Evolutionary conservation across 1,284 basidiomycete genomes (phyloP).

Genomic region (Rhodotorula sp.): DNA sequence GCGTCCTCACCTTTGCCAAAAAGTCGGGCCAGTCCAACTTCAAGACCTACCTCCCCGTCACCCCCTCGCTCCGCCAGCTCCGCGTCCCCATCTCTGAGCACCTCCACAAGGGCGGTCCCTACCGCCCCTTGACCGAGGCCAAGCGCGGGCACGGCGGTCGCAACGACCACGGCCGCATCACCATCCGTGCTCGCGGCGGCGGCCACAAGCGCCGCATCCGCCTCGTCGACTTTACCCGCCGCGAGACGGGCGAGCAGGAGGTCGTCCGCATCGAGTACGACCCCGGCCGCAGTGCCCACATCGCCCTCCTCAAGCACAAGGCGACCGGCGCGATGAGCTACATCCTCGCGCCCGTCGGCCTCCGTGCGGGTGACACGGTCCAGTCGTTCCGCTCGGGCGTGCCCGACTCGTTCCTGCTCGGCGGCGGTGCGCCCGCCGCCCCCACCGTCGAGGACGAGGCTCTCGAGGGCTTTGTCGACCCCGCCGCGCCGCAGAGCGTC

Average conservation of each 20-base stretch:
- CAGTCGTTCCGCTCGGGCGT: conserved; percentile 84
- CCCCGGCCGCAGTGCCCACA: conserved; percentile 89
- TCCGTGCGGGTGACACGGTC: conserved; percentile 84
- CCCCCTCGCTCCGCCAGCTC: conserved; percentile 84
- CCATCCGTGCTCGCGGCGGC: conserved; percentile 85
- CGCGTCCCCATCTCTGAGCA: conserved; percentile 77
- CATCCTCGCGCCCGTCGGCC: conserved; percentile 86
- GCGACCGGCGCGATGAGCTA: conserved; percentile 61
- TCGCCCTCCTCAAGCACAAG: conserved; percentile 73
- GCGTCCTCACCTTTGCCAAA: conserved; percentile 35
- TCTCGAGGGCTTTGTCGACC: conserved; percentile 32
- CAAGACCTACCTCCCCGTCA: conserved; percentile 88
- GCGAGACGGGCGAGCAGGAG: conserved; percentile 74
- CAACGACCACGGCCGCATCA: conserved; percentile 79
- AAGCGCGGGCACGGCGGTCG: conserved; percentile 84
- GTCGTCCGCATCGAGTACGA: conserved; percentile 96
- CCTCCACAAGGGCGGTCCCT: conserved; percentile 77
- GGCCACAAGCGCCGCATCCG: conserved; percentile 87
- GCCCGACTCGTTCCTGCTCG: conserved; percentile 59
- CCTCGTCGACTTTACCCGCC: conserved; percentile 80
- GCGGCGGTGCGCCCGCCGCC: conserved; percentile 7
- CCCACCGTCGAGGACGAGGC: conserved; percentile 24
- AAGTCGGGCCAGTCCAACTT: conserved; percentile 54
- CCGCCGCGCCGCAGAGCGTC: conserved; percentile 41
- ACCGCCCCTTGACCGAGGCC: conserved; percentile 79